Conservation (phyloP, 306 rosid species). For the Glycine tomentella region DNA sequence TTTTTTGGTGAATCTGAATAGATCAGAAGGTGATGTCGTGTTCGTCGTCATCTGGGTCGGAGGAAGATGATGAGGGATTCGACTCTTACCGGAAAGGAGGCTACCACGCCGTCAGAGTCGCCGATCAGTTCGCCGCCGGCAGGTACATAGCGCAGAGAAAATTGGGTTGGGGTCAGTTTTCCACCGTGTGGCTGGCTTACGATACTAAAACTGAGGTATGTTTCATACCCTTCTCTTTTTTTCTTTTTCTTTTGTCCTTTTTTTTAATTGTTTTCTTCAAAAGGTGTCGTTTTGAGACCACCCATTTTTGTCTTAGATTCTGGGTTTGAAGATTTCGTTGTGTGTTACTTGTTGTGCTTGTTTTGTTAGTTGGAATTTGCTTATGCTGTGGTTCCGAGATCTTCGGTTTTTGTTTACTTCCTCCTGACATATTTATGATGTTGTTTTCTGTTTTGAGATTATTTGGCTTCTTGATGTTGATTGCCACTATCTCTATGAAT, state of each 20-base stretch:
- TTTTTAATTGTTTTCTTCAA: not conserved
- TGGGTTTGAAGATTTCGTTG: not conserved
- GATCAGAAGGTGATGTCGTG: constrained; percentile 74
- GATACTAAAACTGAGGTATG: constrained; percentile 78
- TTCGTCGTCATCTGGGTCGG: constrained; percentile 93
- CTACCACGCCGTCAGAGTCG: constrained; percentile 89
- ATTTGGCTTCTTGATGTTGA: constrained; percentile 26
- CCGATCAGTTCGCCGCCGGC: constrained; percentile 91
- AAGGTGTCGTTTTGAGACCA: constrained; percentile 18
- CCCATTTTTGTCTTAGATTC: constrained; percentile 8
- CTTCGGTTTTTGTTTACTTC: constrained; percentile 28
- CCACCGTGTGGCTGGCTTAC: constrained; percentile 98
- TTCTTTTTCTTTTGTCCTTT: not conserved
- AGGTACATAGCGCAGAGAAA: constrained; percentile 90
- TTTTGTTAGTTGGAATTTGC: not conserved
- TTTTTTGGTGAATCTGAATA: not conserved
- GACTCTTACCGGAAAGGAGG: constrained; percentile 96
- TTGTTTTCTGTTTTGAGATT: constrained; percentile 36
- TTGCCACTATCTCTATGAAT: not conserved
- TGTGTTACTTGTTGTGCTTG: too few relatives aligned
- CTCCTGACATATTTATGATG: constrained; percentile 30
- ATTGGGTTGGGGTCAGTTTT: constrained; percentile 97
- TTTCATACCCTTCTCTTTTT: not conserved
- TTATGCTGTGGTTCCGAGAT: constrained; percentile 20
- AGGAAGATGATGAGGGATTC: constrained; percentile 91